Percentiles rank a stretch among this genome's conserved stretches.
Evolutionary conservation across 1,284 basidiomycete species (phyloP).

Genomic region (Blastosporella zonata): DNA sequence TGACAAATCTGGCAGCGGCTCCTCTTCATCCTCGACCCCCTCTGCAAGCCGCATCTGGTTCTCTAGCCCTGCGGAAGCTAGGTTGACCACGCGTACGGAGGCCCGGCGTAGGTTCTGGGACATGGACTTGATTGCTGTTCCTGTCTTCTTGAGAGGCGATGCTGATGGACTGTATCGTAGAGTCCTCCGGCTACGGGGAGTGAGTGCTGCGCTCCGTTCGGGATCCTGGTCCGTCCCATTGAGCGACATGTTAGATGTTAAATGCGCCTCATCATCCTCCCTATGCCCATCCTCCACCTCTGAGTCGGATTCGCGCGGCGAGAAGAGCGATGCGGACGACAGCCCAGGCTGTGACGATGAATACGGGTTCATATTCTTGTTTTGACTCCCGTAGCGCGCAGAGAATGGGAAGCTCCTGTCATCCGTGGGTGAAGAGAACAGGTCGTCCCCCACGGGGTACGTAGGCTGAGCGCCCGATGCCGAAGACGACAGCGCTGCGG

Average conservation of each 20-base stretch:
- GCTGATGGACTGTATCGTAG: slow-evolving; percentile 49
- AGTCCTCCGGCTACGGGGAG: slow-evolving; percentile 41
- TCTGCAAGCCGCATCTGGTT: slow-evolving; percentile 57
- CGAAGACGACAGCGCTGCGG: slow-evolving; percentile 19
- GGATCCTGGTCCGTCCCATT: slow-evolving; percentile 36
- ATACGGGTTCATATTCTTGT: slow-evolving; percentile 30
- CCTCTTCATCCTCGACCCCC: slow-evolving; percentile 31
- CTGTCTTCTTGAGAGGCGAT: slow-evolving; percentile 58
- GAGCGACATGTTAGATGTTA: slow-evolving; percentile 50
- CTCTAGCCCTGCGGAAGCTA: slow-evolving; percentile 63
- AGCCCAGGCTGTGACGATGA: slow-evolving; percentile 40
- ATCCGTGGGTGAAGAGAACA: slow-evolving; percentile 40
- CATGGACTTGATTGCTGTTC: slow-evolving; percentile 54
- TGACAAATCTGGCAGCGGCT: slow-evolving; percentile 42
- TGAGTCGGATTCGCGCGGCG: slow-evolving; percentile 36
- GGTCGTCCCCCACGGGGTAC: slow-evolving; percentile 38
- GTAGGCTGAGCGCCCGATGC: slow-evolving; percentile 18
- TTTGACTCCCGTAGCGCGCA: slow-evolving; percentile 26
- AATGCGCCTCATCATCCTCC: slow-evolving; percentile 55
- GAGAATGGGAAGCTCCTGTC: slow-evolving; percentile 26
- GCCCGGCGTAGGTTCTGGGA: slow-evolving; percentile 63
- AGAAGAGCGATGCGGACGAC: slow-evolving; percentile 52
- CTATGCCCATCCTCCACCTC: slow-evolving; percentile 34
- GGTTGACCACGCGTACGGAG: slow-evolving; percentile 81
- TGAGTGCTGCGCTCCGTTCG: slow-evolving; percentile 36